These are phyloP conservation scores for Arabidopsis suecica DNA, from an alignment of 345 rosid genomes.

Conservation along the genomic window DNA sequence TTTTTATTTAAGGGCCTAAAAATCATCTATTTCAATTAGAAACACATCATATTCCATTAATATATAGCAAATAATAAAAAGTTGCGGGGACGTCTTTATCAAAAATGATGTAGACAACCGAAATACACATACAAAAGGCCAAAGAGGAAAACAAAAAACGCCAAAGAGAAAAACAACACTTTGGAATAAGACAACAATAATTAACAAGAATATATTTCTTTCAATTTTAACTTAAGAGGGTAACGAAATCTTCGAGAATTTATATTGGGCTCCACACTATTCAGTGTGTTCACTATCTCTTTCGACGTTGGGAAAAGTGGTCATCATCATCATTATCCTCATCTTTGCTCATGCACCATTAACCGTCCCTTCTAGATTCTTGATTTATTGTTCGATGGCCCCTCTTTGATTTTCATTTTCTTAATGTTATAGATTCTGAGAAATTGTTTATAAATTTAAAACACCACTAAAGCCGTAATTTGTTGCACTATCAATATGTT, in stretches of 20 bases:
- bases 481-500: no score
- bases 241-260: slow-evolving; percentile 32
- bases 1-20: no score
- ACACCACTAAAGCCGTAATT: no score
- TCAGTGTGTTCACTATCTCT: slow-evolving; percentile 33
- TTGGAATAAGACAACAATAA: slow-evolving; percentile 9
- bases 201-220: slow-evolving; percentile 19
- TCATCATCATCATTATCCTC: slow-evolving; percentile 20
- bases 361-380: neutral
- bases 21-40: neutral
- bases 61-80: neutral
- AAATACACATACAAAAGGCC: slow-evolving; percentile 15
- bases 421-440: no score
- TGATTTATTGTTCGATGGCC: neutral
- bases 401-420: neutral
- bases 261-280: slow-evolving; percentile 28
- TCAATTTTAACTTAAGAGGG: neutral
- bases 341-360: slow-evolving; percentile 26
- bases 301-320: slow-evolving; percentile 31
- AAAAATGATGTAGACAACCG: slow-evolving; percentile 14
- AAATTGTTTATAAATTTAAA: no score
- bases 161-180: slow-evolving; percentile 1
- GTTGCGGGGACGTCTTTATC: slow-evolving; percentile 7
- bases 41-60: neutral
- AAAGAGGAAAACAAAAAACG: neutral